A percentile compares a stretch with the other conserved stretches of the same genome.
Evolutionary conservation across 2,329 filamentous ascomycete genomes (phyloP).

Genomic region (Fulvia fulva): DNA sequence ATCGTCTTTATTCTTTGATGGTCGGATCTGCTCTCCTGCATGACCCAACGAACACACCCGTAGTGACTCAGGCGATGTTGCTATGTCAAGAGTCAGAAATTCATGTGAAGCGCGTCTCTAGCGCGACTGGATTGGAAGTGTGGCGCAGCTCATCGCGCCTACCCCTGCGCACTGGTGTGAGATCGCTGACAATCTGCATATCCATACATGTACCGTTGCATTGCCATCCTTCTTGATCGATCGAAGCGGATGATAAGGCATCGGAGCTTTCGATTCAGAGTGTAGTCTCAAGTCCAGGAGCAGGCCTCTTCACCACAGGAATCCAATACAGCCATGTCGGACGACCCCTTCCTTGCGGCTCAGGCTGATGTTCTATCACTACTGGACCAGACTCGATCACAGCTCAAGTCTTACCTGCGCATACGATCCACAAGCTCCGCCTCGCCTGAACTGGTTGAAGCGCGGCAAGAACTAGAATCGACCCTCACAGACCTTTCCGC

Average conservation of each 20-base stretch:
- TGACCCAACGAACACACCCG: no score
- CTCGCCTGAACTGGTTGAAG: conserved; percentile 66
- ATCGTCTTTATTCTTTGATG: background rate
- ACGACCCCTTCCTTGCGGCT: conserved; percentile 50
- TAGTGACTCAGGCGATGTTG: no score
- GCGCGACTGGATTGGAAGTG: background rate
- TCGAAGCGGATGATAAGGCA: background rate
- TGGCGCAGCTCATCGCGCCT: background rate
- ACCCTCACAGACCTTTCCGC: conserved; percentile 70
- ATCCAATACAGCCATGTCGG: conserved; percentile 22
- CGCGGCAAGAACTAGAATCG: conserved; percentile 70
- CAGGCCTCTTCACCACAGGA: background rate
- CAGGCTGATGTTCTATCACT: conserved; percentile 75
- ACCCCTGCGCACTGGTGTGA: background rate
- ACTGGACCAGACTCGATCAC: conserved; percentile 72
- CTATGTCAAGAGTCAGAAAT: background rate
- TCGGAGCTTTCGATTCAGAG: background rate
- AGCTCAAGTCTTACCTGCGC: conserved; percentile 92
- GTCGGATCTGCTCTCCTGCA: no score
- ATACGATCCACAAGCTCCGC: conserved; percentile 75
- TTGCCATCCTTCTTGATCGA: background rate
- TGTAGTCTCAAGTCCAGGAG: background rate
- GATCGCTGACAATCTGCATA: background rate
- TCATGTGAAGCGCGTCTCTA: background rate
- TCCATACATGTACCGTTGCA: background rate